These are phyloP conservation scores for Mycena galericulata DNA, from an alignment of 768 basidiomycete species.

Conservation along the genomic window DNA sequence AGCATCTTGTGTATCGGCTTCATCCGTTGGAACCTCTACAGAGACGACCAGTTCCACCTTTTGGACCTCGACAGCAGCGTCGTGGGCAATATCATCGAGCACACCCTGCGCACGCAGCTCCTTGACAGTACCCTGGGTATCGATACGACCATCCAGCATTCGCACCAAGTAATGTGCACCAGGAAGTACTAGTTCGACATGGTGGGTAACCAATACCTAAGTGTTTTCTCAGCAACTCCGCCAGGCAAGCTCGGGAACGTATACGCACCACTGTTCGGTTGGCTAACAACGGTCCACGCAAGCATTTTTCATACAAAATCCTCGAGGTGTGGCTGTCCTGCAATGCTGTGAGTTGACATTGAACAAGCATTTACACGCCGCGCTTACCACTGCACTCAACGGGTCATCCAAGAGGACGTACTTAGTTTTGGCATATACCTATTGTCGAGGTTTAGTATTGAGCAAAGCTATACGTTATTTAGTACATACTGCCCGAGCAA, in stretches of 20 bases:
- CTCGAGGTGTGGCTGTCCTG: slow-evolving; percentile 79
- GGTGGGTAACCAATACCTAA: slow-evolving; percentile 74
- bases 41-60: slow-evolving; percentile 58
- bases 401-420: slow-evolving; percentile 70
- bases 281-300: slow-evolving; percentile 73
- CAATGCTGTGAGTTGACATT: background rate
- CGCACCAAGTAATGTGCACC: slow-evolving; percentile 79
- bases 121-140: slow-evolving; percentile 75
- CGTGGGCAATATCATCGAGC: slow-evolving; percentile 71
- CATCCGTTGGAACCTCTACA: slow-evolving; percentile 42
- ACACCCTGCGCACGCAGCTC: slow-evolving; percentile 73
- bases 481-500: slow-evolving; percentile 62
- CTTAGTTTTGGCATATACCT: slow-evolving; percentile 61
- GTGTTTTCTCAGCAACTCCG: too few species aligned
- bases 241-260: too few species aligned
- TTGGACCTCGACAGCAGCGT: slow-evolving; percentile 62
- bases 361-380: too few species aligned
- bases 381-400: slow-evolving; percentile 69
- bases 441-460: too few species aligned
- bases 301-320: slow-evolving; percentile 70
- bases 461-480: too few species aligned
- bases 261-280: slow-evolving; percentile 71
- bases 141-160: slow-evolving; percentile 86
- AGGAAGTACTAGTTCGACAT: slow-evolving; percentile 87
- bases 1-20: slow-evolving; percentile 25